phyloP scores from a whole-genome alignment of 2,329 filamentous ascomycete species.

The Exutisphaerella laricina region DNA sequence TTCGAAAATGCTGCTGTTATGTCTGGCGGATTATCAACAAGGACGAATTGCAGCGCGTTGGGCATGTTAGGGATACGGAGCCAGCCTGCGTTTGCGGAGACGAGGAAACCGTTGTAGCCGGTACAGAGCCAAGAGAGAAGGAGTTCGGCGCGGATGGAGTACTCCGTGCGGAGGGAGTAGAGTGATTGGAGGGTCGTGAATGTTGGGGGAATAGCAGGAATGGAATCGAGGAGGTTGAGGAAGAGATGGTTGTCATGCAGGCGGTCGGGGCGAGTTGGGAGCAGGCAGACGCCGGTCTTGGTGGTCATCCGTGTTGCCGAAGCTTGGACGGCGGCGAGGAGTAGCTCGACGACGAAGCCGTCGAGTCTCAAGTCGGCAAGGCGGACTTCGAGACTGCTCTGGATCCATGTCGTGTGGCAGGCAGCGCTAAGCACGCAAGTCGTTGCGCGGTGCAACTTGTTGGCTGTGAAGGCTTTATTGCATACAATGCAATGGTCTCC shows the following conservation, averaged over 20 bases:
- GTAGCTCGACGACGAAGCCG: background rate
- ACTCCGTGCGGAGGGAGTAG: background rate
- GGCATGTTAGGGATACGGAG: conserved; percentile 9
- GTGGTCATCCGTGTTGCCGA: conserved; percentile 3
- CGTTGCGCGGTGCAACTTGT: conserved; percentile 2
- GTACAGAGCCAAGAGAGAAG: conserved; percentile 7
- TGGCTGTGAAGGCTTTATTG: background rate
- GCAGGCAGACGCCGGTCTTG: background rate
- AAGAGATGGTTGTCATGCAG: background rate
- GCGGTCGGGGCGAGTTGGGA: conserved; percentile 1
- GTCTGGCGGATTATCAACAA: conserved; percentile 6
- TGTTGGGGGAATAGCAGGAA: background rate
- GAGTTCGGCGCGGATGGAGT: conserved; percentile 6
- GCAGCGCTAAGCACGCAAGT: background rate
- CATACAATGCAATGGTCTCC: conserved; percentile 3
- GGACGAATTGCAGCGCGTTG: conserved; percentile 7
- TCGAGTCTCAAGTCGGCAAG: conserved; percentile 2
- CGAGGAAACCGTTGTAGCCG: conserved; percentile 5
- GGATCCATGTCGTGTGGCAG: conserved; percentile 1
- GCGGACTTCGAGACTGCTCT: conserved; percentile 3
- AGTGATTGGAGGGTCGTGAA: background rate
- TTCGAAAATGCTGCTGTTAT: conserved; percentile 4
- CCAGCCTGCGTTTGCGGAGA: background rate
- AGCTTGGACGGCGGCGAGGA: conserved; percentile 3
- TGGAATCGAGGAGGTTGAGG: background rate